Evolutionary conservation across 768 basidiomycete species (phyloP).

Genomic region (Amanita molliuscula): DNA sequence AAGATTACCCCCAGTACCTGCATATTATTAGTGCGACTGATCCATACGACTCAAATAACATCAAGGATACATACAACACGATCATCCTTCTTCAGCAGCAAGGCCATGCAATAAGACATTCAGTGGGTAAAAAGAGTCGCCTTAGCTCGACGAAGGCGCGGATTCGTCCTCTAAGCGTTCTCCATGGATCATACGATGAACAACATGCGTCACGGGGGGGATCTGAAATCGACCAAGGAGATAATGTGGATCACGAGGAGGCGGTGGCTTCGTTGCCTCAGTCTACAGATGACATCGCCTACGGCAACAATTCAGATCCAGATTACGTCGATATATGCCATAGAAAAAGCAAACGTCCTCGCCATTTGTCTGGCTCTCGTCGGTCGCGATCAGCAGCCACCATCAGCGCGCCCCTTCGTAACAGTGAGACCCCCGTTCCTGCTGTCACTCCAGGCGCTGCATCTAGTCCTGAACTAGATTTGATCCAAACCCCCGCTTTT

Average conservation of each 20-base stretch:
- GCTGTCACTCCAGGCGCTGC: neutral
- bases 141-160: neutral
- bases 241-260: neutral
- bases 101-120: neutral
- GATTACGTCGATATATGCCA: neutral
- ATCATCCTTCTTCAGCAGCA: neutral
- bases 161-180: neutral
- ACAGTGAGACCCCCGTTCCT: neutral
- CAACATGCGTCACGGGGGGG: neutral
- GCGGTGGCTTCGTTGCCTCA: neutral
- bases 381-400: neutral
- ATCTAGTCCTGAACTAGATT: neutral
- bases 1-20: neutral
- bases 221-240: no score
- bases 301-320: neutral
- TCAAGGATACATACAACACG: neutral
- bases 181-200: conserved; percentile 2
- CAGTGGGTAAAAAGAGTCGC: neutral
- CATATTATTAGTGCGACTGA: neutral
- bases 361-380: no score
- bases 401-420: neutral
- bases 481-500: neutral
- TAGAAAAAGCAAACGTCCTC: neutral
- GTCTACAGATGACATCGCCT: neutral
- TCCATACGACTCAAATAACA: neutral